phyloP scores from a whole-genome alignment of 1,284 basidiomycete genomes.

The Leccinum subrobustum region DNA sequence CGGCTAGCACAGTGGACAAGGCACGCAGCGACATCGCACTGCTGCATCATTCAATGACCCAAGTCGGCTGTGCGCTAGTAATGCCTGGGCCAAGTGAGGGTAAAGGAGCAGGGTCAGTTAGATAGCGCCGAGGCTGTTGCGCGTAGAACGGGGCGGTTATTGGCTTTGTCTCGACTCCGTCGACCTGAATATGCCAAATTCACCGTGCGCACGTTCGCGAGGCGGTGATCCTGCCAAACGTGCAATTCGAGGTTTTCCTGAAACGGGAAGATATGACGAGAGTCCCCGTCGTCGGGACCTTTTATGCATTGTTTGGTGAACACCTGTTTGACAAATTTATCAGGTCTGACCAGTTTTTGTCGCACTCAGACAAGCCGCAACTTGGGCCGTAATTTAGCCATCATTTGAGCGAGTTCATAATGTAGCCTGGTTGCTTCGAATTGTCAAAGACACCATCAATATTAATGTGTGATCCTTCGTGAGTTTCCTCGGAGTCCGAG shows the following conservation, averaged over 20 bases:
- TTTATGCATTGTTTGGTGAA: neutral
- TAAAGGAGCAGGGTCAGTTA: neutral
- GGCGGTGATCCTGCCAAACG: slow-evolving; percentile 3
- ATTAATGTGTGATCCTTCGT: too few relatives aligned
- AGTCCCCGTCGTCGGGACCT: neutral
- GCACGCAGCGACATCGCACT: neutral
- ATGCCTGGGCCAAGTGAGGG: neutral
- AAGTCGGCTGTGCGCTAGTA: neutral
- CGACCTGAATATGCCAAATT: neutral
- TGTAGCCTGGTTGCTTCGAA: too few relatives aligned
- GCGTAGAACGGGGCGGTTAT: neutral
- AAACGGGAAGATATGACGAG: neutral
- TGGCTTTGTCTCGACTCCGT: neutral
- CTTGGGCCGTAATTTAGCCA: too few relatives aligned
- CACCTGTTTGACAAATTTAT: neutral
- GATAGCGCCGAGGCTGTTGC: neutral
- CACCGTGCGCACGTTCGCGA: slow-evolving; percentile 19
- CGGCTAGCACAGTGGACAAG: neutral
- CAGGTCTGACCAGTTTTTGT: slow-evolving; percentile 21
- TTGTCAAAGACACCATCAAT: too few relatives aligned
- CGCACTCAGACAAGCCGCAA: neutral
- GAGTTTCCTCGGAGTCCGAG: too few relatives aligned
- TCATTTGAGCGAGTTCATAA: too few relatives aligned
- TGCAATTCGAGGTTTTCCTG: slow-evolving; percentile 9
- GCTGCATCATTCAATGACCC: neutral